These are phyloP conservation scores for Corylus avellana DNA, from an alignment of 306 rosid species.

Conservation along the genomic window DNA sequence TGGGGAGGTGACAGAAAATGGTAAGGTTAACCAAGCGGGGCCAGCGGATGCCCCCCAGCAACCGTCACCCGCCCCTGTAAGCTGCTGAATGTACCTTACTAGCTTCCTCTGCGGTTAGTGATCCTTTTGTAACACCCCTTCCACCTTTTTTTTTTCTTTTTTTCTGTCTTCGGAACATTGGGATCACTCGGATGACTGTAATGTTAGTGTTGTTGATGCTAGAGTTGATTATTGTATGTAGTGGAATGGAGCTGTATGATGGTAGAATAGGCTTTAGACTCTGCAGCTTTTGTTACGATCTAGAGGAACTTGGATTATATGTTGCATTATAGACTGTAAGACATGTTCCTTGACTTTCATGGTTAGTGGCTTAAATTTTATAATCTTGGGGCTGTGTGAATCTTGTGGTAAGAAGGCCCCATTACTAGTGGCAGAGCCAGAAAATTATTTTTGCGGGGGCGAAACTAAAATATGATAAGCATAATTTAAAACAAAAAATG, in stretches of 20 bases:
- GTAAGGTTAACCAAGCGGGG: constrained; percentile 47
- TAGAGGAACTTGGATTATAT: constrained; percentile 29
- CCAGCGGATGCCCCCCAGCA: constrained; percentile 33
- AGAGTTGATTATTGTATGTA: constrained; percentile 36
- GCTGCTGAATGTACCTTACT: constrained; percentile 41
- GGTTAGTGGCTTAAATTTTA: neutral
- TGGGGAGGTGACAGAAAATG: constrained; percentile 44
- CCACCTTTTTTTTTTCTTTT: constrained; percentile 1
- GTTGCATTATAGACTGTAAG: constrained; percentile 20
- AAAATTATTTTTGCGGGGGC: too few species aligned
- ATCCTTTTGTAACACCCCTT: constrained; percentile 17
- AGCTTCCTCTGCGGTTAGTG: constrained; percentile 15
- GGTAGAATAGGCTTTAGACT: constrained; percentile 49
- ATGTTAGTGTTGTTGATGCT: constrained; percentile 23
- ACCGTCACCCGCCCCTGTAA: constrained; percentile 21
- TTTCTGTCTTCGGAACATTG: constrained; percentile 24
- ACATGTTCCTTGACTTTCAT: constrained; percentile 10
- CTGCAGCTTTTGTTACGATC: constrained; percentile 23
- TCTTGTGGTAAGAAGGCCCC: neutral
- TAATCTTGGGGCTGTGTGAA: neutral
- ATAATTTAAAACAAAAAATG: too few species aligned
- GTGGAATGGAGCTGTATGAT: constrained; percentile 29
- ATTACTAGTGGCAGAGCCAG: neutral
- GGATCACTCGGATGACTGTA: constrained; percentile 48
- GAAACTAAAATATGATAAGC: too few species aligned